phyloP scores from a whole-genome alignment of 2,329 filamentous ascomycete species.

The Phialophora chinensis region DNA sequence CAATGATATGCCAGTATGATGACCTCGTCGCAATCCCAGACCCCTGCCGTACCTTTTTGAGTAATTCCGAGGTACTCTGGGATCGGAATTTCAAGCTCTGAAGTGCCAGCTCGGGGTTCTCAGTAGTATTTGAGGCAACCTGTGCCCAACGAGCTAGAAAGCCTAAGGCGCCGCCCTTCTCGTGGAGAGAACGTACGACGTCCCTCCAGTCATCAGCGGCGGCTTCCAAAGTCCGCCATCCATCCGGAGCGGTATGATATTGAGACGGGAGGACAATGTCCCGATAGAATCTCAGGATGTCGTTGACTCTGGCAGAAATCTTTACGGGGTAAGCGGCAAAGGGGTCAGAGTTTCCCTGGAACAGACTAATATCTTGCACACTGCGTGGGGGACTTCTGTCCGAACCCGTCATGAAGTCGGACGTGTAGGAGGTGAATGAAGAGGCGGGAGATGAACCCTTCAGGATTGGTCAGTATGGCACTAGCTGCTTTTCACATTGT shows the following conservation, averaged over 20 bases:
- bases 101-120: constrained; percentile 5
- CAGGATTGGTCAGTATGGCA: not conserved
- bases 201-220: constrained; percentile 15
- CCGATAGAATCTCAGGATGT: constrained; percentile 17
- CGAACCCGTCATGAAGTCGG: not conserved
- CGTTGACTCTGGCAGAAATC: constrained; percentile 11
- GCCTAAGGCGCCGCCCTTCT: constrained; percentile 15
- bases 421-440: constrained; percentile 2
- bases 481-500: not conserved
- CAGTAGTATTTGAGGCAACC: constrained; percentile 8
- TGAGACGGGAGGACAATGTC: constrained; percentile 17
- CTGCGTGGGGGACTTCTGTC: not conserved
- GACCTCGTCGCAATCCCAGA: constrained; percentile 6
- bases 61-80: constrained; percentile 13
- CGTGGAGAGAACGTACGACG: constrained; percentile 11
- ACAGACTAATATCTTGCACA: not conserved
- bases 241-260: constrained; percentile 11
- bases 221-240: constrained; percentile 15
- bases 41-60: constrained; percentile 3
- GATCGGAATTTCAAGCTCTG: constrained; percentile 11
- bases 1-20: constrained; percentile 16
- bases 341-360: constrained; percentile 19
- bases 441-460: constrained; percentile 15
- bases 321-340: constrained; percentile 10
- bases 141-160: constrained; percentile 17